phyloP scores from a whole-genome alignment of 148 eudicot genomes.

The Limonium bicolor region DNA sequence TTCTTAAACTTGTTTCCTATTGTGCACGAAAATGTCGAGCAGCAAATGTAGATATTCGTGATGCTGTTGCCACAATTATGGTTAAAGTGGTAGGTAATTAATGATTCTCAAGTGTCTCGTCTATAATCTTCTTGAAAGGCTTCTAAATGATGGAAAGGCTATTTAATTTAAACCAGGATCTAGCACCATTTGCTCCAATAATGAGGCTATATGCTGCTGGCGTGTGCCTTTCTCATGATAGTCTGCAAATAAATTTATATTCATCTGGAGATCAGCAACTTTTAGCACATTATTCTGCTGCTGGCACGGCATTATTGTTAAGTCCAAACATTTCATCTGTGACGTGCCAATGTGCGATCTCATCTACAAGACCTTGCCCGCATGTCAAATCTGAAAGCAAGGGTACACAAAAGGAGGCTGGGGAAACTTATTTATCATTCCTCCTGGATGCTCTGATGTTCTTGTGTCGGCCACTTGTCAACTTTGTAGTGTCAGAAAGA shows the following conservation, averaged over 20 bases:
- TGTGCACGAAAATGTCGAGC: constrained; percentile 48
- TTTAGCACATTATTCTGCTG: constrained; percentile 8
- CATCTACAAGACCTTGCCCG: constrained; percentile 5
- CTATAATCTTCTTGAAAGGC: too few relatives aligned
- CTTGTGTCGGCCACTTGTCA: constrained; percentile 63
- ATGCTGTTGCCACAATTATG: constrained; percentile 32
- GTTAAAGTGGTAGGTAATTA: constrained; percentile 25
- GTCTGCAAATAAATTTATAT: constrained; percentile 9
- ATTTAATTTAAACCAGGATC: too few relatives aligned
- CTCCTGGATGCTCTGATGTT: constrained; percentile 58
- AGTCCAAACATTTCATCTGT: constrained; percentile 16
- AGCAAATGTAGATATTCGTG: constrained; percentile 17
- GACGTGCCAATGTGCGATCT: constrained; percentile 7
- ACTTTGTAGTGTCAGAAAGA: constrained; percentile 36
- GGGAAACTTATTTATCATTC: constrained; percentile 15
- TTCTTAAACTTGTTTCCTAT: constrained; percentile 44
- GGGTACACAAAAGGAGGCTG: constrained; percentile 5
- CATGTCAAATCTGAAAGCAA: too few relatives aligned
- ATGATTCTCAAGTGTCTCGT: too few relatives aligned
- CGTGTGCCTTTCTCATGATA: constrained; percentile 25
- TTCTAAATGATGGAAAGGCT: too few relatives aligned
- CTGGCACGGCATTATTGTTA: constrained; percentile 22
- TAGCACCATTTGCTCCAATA: constrained; percentile 19
- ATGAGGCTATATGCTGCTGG: constrained; percentile 47
- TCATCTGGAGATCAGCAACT: constrained; percentile 9